These are phyloP conservation scores for Cyclostephanos tholiformis DNA, from an alignment of 108 stramenopile genomes.

Conservation along the genomic window DNA sequence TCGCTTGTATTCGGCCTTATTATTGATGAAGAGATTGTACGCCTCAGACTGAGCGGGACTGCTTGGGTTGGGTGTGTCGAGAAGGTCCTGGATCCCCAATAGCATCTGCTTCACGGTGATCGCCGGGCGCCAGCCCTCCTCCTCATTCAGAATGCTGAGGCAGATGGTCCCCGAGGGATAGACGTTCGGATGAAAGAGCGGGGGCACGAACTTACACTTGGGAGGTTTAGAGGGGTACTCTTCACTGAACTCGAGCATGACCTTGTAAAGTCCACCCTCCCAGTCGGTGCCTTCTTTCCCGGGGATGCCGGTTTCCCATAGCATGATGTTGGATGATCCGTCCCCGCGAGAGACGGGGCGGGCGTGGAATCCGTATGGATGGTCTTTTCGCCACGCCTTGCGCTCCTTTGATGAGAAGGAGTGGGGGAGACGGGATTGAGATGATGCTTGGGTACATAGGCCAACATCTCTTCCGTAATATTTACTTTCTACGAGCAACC, in stretches of 20 bases:
- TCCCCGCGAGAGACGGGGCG: conserved; percentile 86
- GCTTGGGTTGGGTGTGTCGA: conserved; percentile 94
- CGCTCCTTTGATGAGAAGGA: conserved; percentile 73
- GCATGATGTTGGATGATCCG: conserved; percentile 91
- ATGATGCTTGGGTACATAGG: neutral
- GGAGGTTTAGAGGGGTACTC: conserved; percentile 99
- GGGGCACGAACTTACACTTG: conserved; percentile 94
- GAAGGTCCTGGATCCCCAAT: conserved; percentile 96
- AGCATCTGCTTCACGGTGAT: conserved; percentile 97
- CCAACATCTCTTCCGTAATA: neutral
- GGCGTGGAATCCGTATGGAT: conserved; percentile 98
- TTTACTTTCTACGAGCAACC: neutral
- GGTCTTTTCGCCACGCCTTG: conserved; percentile 93
- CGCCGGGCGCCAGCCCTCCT: conserved; percentile 98
- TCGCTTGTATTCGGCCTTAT: conserved; percentile 85
- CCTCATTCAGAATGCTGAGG: conserved; percentile 96
- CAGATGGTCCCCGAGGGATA: conserved; percentile 96
- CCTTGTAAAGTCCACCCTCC: conserved; percentile 97
- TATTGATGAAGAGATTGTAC: conserved; percentile 87
- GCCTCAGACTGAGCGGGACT: conserved; percentile 96
- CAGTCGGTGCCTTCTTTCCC: conserved; percentile 94
- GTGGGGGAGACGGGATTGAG: neutral
- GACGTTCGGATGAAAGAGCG: conserved; percentile 87
- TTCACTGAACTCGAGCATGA: conserved; percentile 93
- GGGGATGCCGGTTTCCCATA: conserved; percentile 96